Evolutionary conservation across 306 rosid species (phyloP), one percentile per base, ranked within the genome.

Genomic region (Sicyos baderoa): DNA sequence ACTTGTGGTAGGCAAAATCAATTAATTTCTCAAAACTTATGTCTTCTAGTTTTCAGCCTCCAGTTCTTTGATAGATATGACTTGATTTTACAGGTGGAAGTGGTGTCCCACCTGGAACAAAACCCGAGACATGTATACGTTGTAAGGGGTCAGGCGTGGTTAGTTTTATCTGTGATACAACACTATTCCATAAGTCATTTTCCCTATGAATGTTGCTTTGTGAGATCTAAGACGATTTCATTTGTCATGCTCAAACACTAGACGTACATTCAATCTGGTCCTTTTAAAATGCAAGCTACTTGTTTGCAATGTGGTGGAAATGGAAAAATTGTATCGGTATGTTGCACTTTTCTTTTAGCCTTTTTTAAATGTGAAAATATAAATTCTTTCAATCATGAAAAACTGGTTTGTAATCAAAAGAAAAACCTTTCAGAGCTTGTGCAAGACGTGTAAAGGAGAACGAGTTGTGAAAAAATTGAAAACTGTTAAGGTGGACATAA

Each of bases 61-160:
- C 68, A 65, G 71, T 74, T 72, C 51, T 55, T 56, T 45, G 56
- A 42, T 72, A 22, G 45, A 19, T n/a, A 67, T 47, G 45, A 4
- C 17, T 29, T 69, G 74, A 70, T 7, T 40, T 80, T 59, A 62
- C 71, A 91, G 97, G 96, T 75, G 97, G 97, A 15, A 86, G 87
- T 76, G 97, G 97, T 62, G 97, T 87, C 72, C 95, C 97, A 47
- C 96, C 96, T 74, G 96, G 97, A 81, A 89, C 94, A 23, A 84
- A 84, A 85, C 97, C 91, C 25, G 95, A 91, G 81, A 81, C 96
- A 18, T 91, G 97, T 72, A 82, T 84, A 64, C 95, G 88, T 75
- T 91, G 96, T 76, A 87, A 79, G 83, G 97, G 97, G 23, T 81
- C 96, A 49, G 97, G 97, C 72, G 79, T 83, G 90, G 96, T 91